These are phyloP conservation scores for Termitomyces sp. DNA, from an alignment of 768 basidiomycete species.

Conservation along the genomic window DNA sequence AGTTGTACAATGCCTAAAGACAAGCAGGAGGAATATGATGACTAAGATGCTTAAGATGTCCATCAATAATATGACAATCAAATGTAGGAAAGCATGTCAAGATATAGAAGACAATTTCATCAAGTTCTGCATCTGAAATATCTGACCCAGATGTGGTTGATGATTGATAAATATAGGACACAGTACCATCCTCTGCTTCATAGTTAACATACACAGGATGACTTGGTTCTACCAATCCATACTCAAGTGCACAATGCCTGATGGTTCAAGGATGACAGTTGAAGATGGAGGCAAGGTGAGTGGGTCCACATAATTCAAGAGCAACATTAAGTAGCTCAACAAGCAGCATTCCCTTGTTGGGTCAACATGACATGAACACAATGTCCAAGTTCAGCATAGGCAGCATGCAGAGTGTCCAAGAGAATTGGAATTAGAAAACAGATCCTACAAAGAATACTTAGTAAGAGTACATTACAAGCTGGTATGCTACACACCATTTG, in stretches of 20 bases:
- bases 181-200: background rate
- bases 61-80: slow-evolving; percentile 14
- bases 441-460: too few species aligned
- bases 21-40: slow-evolving; percentile 8
- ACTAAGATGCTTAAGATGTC: slow-evolving; percentile 14
- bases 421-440: background rate
- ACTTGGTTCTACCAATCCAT: background rate
- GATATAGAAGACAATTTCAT: background rate
- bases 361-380: background rate
- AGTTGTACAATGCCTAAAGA: slow-evolving; percentile 14
- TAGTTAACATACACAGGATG: background rate
- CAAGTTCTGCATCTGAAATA: background rate
- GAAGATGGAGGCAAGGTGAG: background rate
- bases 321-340: background rate
- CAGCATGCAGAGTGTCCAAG: background rate
- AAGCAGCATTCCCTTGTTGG: background rate
- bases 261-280: background rate
- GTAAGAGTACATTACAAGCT: background rate
- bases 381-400: background rate
- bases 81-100: background rate
- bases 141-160: background rate
- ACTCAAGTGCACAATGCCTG: background rate
- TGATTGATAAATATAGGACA: background rate
- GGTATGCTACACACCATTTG: too few species aligned
- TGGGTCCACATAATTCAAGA: background rate